Percentiles rank a stretch among this genome's conserved stretches.
Evolutionary conservation across 2,329 filamentous ascomycete genomes (phyloP).

Genomic region (Colletotrichum tropicale): DNA sequence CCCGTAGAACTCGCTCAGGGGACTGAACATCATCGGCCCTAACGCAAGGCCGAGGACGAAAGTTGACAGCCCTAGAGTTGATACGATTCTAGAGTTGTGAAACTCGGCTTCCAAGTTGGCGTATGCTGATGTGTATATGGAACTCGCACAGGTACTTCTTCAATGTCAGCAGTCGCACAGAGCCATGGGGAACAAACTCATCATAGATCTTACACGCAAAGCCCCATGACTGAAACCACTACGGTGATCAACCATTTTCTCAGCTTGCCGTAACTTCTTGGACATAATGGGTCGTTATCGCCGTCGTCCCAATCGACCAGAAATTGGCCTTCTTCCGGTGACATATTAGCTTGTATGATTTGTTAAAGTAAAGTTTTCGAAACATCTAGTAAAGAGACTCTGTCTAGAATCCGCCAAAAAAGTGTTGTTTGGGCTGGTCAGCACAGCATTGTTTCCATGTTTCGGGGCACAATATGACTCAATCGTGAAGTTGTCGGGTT

Average conservation of each 20-base stretch:
- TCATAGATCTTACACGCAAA: constrained; percentile 79
- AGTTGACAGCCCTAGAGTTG: constrained; percentile 79
- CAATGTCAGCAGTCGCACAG: neutral
- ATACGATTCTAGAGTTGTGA: constrained; percentile 70
- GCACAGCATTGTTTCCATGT: neutral
- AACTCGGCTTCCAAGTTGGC: constrained; percentile 80
- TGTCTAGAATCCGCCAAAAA: neutral
- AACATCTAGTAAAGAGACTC: accelerated
- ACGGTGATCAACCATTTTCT: constrained; percentile 81
- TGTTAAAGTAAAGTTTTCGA: neutral
- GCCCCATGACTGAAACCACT: constrained; percentile 73
- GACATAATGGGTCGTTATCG: constrained; percentile 75
- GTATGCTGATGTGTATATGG: constrained; percentile 87
- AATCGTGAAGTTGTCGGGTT: neutral
- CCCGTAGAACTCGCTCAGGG: constrained; percentile 80
- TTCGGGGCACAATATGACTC: neutral
- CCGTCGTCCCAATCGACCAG: constrained; percentile 77
- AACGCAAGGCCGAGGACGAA: constrained; percentile 79
- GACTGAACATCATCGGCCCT: constrained; percentile 67
- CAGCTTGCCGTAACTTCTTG: constrained; percentile 66
- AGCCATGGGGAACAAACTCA: accelerated
- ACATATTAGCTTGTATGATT: neutral
- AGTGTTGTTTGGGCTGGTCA: neutral
- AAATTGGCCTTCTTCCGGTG: constrained; percentile 47
- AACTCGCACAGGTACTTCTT: constrained; percentile 77